Evolutionary conservation across 2,329 filamentous ascomycete genomes (phyloP).

Genomic region (Canariomyces notabilis): DNA sequence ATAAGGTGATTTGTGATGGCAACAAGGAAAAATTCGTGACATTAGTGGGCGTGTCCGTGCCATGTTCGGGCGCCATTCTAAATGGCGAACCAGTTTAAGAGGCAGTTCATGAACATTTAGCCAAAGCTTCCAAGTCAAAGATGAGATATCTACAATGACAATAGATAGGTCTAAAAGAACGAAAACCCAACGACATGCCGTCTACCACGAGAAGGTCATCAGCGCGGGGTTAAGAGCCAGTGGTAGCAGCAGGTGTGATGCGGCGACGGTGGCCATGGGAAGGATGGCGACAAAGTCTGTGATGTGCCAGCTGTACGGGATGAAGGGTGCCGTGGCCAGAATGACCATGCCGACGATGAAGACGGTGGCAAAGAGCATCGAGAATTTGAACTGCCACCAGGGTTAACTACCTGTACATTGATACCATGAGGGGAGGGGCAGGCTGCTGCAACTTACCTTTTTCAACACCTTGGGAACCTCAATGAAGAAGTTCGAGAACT

Average conservation of each 20-base stretch:
- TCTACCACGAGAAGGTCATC: conserved; percentile 73
- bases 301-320: conserved; percentile 62
- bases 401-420: conserved; percentile 1
- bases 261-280: conserved; percentile 67
- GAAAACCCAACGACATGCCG: not conserved
- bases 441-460: conserved; percentile 53
- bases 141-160: not conserved
- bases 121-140: not conserved
- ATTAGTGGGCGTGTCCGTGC: not conserved
- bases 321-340: conserved; percentile 57
- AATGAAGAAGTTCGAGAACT: conserved; percentile 78
- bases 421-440: not conserved
- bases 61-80: not conserved
- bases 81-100: not conserved
- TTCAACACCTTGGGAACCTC: conserved; percentile 75
- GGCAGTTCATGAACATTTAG: not conserved
- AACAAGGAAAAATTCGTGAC: not conserved
- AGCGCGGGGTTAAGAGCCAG: conserved; percentile 72
- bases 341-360: conserved; percentile 60
- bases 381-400: conserved; percentile 60
- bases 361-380: conserved; percentile 56
- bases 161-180: not conserved
- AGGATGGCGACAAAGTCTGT: conserved; percentile 70
- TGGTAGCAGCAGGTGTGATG: conserved; percentile 65
- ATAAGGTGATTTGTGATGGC: not conserved